A percentile compares a stretch with the other conserved stretches of the same genome.
These are phyloP conservation scores for Entomortierella chlamydospora DNA, from an alignment of 192 early-diverging fungal genomes.

Conservation along the genomic window DNA sequence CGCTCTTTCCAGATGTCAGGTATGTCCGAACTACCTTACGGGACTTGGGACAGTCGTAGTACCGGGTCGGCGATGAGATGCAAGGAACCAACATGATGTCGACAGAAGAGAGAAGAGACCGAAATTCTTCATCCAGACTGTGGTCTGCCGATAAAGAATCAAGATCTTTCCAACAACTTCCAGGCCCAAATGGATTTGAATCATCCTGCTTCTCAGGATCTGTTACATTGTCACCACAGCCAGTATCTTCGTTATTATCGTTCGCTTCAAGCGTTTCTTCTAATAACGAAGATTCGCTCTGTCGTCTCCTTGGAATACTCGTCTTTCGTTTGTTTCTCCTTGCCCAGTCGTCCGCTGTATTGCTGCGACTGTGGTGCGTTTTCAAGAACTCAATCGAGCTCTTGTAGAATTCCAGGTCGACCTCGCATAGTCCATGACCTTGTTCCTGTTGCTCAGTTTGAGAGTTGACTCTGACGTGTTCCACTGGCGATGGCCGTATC, in stretches of 20 bases:
- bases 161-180: conserved; percentile 28
- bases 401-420: conserved; percentile 26
- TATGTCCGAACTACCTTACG: conserved; percentile 20
- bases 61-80: conserved; percentile 32
- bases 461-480: neutral
- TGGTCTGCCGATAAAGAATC: neutral
- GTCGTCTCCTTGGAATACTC: conserved; percentile 4
- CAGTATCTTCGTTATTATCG: neutral
- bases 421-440: neutral
- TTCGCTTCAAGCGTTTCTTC: neutral
- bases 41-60: conserved; percentile 20
- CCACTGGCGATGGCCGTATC: neutral
- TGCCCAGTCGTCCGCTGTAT: conserved; percentile 23
- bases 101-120: conserved; percentile 24
- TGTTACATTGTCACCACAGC: neutral
- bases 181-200: conserved; percentile 8
- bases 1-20: conserved; percentile 11
- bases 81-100: conserved; percentile 25
- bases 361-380: conserved; percentile 21
- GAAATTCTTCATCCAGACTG: conserved; percentile 16
- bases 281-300: conserved; percentile 30
- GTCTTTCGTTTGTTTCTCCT: conserved; percentile 36
- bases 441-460: neutral
- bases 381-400: conserved; percentile 38
- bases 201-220: neutral